Percentiles rank a stretch among this genome's conserved stretches.
These are phyloP conservation scores for Neonectria sp. DNA, from an alignment of 2,329 filamentous ascomycete genomes.

Conservation along the genomic window DNA sequence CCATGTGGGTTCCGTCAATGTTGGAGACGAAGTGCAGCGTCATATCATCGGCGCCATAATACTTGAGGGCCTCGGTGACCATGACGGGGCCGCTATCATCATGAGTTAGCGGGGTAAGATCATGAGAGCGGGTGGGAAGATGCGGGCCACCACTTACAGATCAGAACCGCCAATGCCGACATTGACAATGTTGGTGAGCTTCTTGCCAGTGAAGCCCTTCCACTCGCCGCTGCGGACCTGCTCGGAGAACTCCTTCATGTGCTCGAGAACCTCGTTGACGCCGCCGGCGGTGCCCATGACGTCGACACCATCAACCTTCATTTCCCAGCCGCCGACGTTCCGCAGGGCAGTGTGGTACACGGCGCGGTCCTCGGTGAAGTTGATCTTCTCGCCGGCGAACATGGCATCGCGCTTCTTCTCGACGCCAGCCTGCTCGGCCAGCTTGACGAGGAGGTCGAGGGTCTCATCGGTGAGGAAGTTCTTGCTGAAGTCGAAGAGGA, in stretches of 20 bases:
- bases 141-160: conserved; percentile 75
- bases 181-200: conserved; percentile 96
- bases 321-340: conserved; percentile 86
- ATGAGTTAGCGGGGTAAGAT: conserved; percentile 30
- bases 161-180: conserved; percentile 98
- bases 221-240: conserved; percentile 94
- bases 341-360: conserved; percentile 96
- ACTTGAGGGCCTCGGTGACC: conserved; percentile 97
- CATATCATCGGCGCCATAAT: conserved; percentile 88
- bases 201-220: conserved; percentile 98
- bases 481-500: conserved; percentile 99
- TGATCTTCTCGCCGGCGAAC: conserved; percentile 98
- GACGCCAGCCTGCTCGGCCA: conserved; percentile 91
- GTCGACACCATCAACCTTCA: conserved; percentile 90
- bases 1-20: conserved; percentile 98
- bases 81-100: conserved; percentile 88
- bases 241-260: conserved; percentile 99
- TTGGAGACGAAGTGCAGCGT: conserved; percentile 99
- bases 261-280: conserved; percentile 90
- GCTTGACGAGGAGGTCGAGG: conserved; percentile 85
- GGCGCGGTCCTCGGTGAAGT: conserved; percentile 97
- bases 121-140: conserved; percentile 20
- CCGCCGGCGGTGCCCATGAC: conserved; percentile 92
- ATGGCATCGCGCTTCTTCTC: conserved; percentile 97
- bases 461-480: conserved; percentile 98